These are phyloP conservation scores for Phytophthora foliorum DNA, from an alignment of 352 stramenopile genomes.

Conservation along the genomic window DNA sequence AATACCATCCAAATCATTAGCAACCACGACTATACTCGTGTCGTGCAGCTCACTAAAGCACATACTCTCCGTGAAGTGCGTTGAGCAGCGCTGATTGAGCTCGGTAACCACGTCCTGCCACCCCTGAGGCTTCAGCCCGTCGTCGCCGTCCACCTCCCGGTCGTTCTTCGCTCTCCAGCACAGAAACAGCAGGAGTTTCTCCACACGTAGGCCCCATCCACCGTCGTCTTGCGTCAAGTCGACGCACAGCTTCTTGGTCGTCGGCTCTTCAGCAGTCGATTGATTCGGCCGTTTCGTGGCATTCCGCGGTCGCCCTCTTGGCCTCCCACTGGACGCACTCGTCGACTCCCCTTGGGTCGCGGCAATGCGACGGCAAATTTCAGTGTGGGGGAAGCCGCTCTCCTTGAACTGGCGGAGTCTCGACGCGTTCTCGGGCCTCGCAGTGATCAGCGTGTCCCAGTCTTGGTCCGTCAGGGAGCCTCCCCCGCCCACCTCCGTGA, in stretches of 20 bases:
- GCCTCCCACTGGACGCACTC: neutral
- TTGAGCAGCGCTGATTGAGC: constrained; percentile 37
- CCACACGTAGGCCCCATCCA: constrained; percentile 22
- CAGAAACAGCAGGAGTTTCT: constrained; percentile 44
- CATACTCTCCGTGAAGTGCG: constrained; percentile 41
- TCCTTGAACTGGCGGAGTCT: constrained; percentile 44
- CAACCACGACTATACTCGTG: neutral
- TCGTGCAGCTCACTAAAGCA: neutral
- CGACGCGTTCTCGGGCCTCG: constrained; percentile 26
- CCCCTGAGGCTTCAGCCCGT: constrained; percentile 29
- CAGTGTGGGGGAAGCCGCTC: constrained; percentile 33
- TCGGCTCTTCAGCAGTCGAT: neutral
- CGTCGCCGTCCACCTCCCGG: constrained; percentile 25
- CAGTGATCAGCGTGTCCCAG: constrained; percentile 34
- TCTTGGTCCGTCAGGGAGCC: constrained; percentile 19
- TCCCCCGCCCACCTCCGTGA: constrained; percentile 24
- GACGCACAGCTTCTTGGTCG: constrained; percentile 25
- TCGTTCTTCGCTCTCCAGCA: constrained; percentile 44
- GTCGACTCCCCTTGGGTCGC: constrained; percentile 22
- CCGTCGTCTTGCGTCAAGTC: neutral
- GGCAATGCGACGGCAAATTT: constrained; percentile 38
- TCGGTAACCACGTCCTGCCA: constrained; percentile 35
- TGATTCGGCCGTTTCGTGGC: constrained; percentile 10
- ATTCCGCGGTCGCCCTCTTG: neutral
- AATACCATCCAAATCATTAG: neutral